phyloP scores from a whole-genome alignment of 2,329 filamentous ascomycete species.

The Trichoderma oligosporum region DNA sequence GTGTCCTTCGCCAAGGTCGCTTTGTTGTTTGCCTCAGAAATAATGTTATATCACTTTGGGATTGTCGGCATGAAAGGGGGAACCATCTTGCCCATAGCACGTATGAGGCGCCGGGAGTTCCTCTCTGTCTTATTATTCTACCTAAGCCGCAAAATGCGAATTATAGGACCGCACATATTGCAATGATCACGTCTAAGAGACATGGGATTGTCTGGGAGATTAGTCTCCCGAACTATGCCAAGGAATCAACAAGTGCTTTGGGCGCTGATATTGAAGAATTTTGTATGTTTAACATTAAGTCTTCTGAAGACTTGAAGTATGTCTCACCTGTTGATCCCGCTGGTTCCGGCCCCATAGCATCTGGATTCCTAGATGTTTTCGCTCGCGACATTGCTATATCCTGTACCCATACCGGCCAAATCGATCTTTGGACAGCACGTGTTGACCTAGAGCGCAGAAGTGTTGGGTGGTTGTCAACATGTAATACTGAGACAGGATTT shows the following conservation, averaged over 20 bases:
- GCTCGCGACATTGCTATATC: conserved; percentile 82
- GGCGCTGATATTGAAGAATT: conserved; percentile 55
- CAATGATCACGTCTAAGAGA: conserved; percentile 76
- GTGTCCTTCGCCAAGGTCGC: conserved; percentile 69
- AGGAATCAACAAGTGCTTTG: conserved; percentile 25
- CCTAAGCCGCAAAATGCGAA: conserved; percentile 58
- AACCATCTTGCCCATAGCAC: conserved; percentile 46
- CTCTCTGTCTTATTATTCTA: conserved; percentile 74
- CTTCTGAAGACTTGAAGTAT: conserved; percentile 56
- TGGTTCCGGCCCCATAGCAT: conserved; percentile 65
- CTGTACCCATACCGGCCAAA: conserved; percentile 68
- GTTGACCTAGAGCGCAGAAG: conserved; percentile 57
- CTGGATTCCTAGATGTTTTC: conserved; percentile 81
- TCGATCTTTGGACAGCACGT: conserved; percentile 82
- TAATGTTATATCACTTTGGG: conserved; percentile 71
- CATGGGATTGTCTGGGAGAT: conserved; percentile 80
- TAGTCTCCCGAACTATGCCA: conserved; percentile 50
- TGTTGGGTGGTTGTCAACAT: conserved; percentile 80
- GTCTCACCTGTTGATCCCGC: conserved; percentile 84
- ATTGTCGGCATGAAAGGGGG: conserved; percentile 61
- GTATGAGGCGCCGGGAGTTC: conserved; percentile 64
- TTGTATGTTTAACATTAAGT: conserved; percentile 65
- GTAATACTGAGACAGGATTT: conserved; percentile 75
- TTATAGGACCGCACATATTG: conserved; percentile 63
- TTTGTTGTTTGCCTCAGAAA: conserved; percentile 79